Conservation (phyloP, 2,329 filamentous ascomycete species). For the Fusarium concolor region DNA sequence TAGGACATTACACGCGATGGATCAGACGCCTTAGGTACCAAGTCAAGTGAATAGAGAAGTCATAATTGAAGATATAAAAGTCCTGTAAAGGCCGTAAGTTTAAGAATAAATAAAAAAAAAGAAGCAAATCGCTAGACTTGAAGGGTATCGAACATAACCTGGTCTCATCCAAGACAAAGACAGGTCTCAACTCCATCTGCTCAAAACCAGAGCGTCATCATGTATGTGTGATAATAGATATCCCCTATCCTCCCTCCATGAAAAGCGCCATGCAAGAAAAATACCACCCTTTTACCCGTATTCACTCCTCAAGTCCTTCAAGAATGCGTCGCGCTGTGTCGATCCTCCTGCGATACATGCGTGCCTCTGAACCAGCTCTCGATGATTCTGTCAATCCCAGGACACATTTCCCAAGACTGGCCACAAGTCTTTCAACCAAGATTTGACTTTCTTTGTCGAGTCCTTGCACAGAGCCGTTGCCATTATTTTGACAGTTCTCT, state of each 20-base stretch:
- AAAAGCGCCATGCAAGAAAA: slow-evolving; percentile 34
- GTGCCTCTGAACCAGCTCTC: slow-evolving; percentile 66
- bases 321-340: slow-evolving; percentile 80
- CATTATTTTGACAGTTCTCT: slow-evolving; percentile 43
- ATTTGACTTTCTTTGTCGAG: slow-evolving; percentile 68
- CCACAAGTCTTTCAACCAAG: slow-evolving; percentile 70
- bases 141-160: slow-evolving; percentile 48
- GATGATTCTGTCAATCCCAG: slow-evolving; percentile 67
- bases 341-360: slow-evolving; percentile 76
- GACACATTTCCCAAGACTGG: slow-evolving; percentile 69
- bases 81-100: neutral
- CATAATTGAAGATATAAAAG: slow-evolving; percentile 1
- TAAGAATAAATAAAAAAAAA: slow-evolving; percentile 13
- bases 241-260: slow-evolving; percentile 14
- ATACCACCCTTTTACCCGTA: slow-evolving; percentile 17
- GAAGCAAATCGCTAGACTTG: slow-evolving; percentile 37
- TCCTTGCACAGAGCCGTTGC: slow-evolving; percentile 57
- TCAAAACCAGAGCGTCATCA: slow-evolving; percentile 40
- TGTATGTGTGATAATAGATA: slow-evolving; percentile 17
- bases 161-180: slow-evolving; percentile 42
- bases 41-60: neutral
- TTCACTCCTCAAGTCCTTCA: slow-evolving; percentile 70
- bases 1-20: no score
- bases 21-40: no score
- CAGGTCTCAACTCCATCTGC: slow-evolving; percentile 40